Percentiles rank a stretch among this genome's conserved stretches.
phyloP scores from a whole-genome alignment of 176 grass and related monocot genomes.

The Cenchrus purpureus region DNA sequence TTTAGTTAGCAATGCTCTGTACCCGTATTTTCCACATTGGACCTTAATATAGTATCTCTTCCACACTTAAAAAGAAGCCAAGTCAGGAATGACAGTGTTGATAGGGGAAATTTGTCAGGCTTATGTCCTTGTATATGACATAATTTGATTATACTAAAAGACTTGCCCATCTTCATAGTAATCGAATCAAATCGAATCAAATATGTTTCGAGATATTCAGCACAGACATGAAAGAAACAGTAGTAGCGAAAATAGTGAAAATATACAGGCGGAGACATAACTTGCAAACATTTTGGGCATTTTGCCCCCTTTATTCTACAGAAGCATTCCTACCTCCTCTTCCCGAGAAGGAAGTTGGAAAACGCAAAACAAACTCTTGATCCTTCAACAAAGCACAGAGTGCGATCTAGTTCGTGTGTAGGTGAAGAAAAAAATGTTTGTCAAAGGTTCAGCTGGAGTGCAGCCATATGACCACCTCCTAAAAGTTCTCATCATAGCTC shows the following conservation, averaged over 20 bases:
- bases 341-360: constrained; percentile 24
- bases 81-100: too few relatives aligned
- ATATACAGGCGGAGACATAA: background rate
- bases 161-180: too few relatives aligned
- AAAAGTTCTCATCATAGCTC: constrained; percentile 33
- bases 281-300: background rate
- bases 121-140: too few relatives aligned
- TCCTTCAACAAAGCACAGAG: background rate
- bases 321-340: background rate
- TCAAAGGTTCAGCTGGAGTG: background rate
- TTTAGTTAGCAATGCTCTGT: too few relatives aligned
- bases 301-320: constrained; percentile 29
- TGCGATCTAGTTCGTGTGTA: background rate
- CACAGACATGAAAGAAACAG: background rate
- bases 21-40: too few relatives aligned
- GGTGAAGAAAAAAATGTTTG: background rate
- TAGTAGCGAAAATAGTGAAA: background rate
- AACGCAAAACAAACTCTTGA: background rate
- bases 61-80: too few relatives aligned
- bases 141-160: too few relatives aligned
- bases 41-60: too few relatives aligned
- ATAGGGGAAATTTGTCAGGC: too few relatives aligned
- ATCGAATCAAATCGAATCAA: too few relatives aligned
- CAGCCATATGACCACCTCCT: background rate
- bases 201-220: too few relatives aligned